Conservation (phyloP, 306 rosid genomes). For the Sechiopsis laciniata region DNA sequence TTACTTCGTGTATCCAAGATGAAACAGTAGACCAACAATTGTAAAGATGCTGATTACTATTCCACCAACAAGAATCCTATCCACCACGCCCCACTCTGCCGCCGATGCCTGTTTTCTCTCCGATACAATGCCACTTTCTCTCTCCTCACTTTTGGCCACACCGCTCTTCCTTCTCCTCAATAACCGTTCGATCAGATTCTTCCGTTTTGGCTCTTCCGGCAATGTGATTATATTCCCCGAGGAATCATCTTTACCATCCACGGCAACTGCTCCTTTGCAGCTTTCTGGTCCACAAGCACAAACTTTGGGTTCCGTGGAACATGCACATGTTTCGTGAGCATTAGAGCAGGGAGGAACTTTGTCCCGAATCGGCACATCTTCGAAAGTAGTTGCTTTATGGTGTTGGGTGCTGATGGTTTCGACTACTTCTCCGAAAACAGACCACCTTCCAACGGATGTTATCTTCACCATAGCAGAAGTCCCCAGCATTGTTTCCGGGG, state of each 20-base stretch:
- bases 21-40: constrained; percentile 44
- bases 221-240: constrained; percentile 25
- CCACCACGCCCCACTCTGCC: constrained; percentile 50
- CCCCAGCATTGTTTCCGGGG: constrained; percentile 69
- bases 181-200: constrained; percentile 57
- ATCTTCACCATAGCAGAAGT: constrained; percentile 72
- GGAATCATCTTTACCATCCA: constrained; percentile 21
- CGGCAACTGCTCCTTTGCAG: constrained; percentile 39
- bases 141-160: constrained; percentile 33
- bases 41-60: constrained; percentile 62
- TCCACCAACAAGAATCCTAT: constrained; percentile 76
- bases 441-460: constrained; percentile 90
- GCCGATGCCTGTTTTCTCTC: constrained; percentile 33
- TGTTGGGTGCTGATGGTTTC: constrained; percentile 41
- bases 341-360: constrained; percentile 35
- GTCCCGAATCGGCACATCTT: constrained; percentile 26
- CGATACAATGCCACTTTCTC: constrained; percentile 34
- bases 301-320: constrained; percentile 36
- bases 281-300: constrained; percentile 60
- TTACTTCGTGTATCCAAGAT: constrained; percentile 34
- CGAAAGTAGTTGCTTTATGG: constrained; percentile 30
- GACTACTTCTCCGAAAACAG: constrained; percentile 82
- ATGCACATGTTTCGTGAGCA: constrained; percentile 27
- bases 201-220: constrained; percentile 39
- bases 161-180: constrained; percentile 56